A percentile compares a stretch with the other conserved stretches of the same genome.
These are phyloP conservation scores for Pseudogymnoascus sp. DNA, from an alignment of 2,329 filamentous ascomycete species.

Conservation along the genomic window DNA sequence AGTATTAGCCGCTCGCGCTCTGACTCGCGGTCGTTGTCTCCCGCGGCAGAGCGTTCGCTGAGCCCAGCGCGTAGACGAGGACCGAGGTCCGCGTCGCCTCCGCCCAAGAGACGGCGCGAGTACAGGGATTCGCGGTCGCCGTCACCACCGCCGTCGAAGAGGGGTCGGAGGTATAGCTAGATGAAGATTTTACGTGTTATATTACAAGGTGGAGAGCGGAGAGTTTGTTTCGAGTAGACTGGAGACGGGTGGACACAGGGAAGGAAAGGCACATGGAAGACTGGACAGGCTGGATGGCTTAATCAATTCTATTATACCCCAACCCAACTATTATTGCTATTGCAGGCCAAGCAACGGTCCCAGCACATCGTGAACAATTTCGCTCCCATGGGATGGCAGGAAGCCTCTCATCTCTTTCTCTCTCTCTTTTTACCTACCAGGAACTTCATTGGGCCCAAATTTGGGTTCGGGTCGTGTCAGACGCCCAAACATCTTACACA, in stretches of 20 bases:
- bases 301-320: constrained; percentile 6
- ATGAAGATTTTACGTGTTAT: constrained; percentile 5
- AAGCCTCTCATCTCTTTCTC: not conserved
- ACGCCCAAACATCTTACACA: not conserved
- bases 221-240: constrained; percentile 2
- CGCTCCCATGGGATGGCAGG: not conserved
- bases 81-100: constrained; percentile 21
- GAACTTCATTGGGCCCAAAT: not conserved
- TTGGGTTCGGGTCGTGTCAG: not conserved
- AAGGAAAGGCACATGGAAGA: not conserved
- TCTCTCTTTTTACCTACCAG: not conserved
- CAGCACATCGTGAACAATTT: not conserved
- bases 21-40: not conserved
- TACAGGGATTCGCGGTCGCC: constrained; percentile 13
- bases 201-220: constrained; percentile 7
- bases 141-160: constrained; percentile 21
- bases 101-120: constrained; percentile 20
- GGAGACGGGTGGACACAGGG: not conserved
- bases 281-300: not conserved
- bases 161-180: constrained; percentile 22
- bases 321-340: constrained; percentile 1
- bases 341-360: not conserved
- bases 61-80: constrained; percentile 10
- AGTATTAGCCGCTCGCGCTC: constrained; percentile 3
- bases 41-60: not conserved